Base-by-base conservation (phyloP, 805 yeast species). In the Nakazawaea molendinolei region DNA sequence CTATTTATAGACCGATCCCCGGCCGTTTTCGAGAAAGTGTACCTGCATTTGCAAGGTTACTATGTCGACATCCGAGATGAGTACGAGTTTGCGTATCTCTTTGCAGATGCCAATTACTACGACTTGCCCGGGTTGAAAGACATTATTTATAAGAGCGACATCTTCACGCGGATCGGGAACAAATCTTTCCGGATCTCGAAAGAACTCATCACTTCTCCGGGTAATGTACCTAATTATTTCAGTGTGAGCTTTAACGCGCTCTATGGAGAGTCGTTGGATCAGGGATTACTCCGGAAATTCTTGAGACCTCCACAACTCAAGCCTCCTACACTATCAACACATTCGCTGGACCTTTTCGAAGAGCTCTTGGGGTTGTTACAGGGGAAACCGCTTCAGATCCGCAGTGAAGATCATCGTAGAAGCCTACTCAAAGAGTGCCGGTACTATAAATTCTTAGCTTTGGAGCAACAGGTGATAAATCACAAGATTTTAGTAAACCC, bases 41-140 rank as follows among this genome's bases (percentile, higher is more conserved):
- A 74, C 46, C 51, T 63, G 41, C 95, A 89, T 60, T 59, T 87
- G 25, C 95, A 83, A 54, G 95, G 97, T 0, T 87, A 89, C 49
- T 68, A 74, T 43, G 60, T 86, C 17, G 63, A 68, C 18, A 65
- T 86, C n/a, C 59, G 63, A 3, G 62, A 71, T 43, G 90, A 77
- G 31, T 69, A 64, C 26, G 78, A 77, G 36, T 83, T 67, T 49
- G 69, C 78, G 13, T 71, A 76, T 46, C 47, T 86, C 12, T 73
- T 74, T 53, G 60, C 75, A 3, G 97, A 87, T 55, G 77, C 92
- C 1, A 61, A 67, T 47, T 87, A 85, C 53, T 87, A 76, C 57
- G 71, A 74, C 34, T 61, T 87, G 32, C 74, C 74, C 3, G 65
- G 74, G 33, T 63, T 87, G 29, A 69, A 69, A 41, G 49, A 61